Conservation (phyloP, 2,329 filamentous ascomycete species). For the Akanthomyces uredinophilus region DNA sequence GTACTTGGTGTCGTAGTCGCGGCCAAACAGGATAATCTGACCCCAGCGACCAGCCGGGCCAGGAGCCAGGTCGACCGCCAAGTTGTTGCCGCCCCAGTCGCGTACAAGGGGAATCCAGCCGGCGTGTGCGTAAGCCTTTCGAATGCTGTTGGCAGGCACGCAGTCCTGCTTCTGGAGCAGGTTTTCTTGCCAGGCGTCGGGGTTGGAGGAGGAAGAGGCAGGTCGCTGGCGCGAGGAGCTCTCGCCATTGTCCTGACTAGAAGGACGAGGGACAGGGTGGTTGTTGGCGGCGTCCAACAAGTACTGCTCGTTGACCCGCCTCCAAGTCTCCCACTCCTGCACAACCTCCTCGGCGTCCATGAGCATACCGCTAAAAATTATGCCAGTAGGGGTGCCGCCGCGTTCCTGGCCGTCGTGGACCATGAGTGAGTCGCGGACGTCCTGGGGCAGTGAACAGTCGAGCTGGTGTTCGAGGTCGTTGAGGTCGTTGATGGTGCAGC, state of each 20-base stretch:
- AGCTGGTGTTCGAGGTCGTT: slow-evolving; percentile 96
- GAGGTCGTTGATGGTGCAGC: slow-evolving; percentile 87
- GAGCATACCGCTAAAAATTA: slow-evolving; percentile 91
- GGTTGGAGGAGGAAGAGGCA: slow-evolving; percentile 45
- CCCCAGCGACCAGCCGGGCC: slow-evolving; percentile 90
- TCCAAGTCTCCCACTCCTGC: slow-evolving; percentile 97
- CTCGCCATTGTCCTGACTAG: slow-evolving; percentile 60
- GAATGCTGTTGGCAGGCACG: slow-evolving; percentile 78
- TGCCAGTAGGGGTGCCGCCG: slow-evolving; percentile 81
- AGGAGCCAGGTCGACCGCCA: slow-evolving; percentile 87
- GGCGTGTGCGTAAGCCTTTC: slow-evolving; percentile 88
- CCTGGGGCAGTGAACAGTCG: slow-evolving; percentile 87
- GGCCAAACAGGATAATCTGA: slow-evolving; percentile 92
- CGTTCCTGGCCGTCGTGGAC: slow-evolving; percentile 96
- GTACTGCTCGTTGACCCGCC: slow-evolving; percentile 85
- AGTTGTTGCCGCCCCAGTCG: slow-evolving; percentile 98
- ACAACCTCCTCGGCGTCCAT: slow-evolving; percentile 97
- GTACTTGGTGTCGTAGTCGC: slow-evolving; percentile 98
- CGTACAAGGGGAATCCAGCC: slow-evolving; percentile 94
- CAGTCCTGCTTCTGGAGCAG: slow-evolving; percentile 80
- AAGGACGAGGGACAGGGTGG: slow-evolving; percentile 61
- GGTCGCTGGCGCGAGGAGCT: slow-evolving; percentile 61
- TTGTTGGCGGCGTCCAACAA: slow-evolving; percentile 56
- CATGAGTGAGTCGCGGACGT: slow-evolving; percentile 86
- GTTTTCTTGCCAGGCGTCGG: slow-evolving; percentile 73